These are phyloP conservation scores for Pseudogymnoascus sp. DNA, from an alignment of 2,329 filamentous ascomycete genomes.

Conservation along the genomic window DNA sequence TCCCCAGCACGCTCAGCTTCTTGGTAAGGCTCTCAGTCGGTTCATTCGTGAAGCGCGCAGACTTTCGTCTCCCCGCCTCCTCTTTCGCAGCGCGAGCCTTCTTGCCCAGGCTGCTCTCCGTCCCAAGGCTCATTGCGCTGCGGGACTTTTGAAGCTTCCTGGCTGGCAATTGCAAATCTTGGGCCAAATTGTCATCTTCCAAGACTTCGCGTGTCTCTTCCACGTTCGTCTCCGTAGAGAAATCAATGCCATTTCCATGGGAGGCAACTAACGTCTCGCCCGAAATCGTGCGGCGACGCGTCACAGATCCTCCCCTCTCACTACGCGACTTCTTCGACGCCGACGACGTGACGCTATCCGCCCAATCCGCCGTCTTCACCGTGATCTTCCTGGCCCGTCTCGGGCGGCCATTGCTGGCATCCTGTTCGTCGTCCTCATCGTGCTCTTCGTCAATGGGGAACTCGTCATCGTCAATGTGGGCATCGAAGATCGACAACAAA, in stretches of 20 bases:
- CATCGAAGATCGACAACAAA: conserved; percentile 20
- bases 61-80: conserved; percentile 30
- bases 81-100: conserved; percentile 22
- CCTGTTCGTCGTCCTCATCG: background rate
- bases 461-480: background rate
- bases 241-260: conserved; percentile 25
- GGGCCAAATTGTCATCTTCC: conserved; percentile 39
- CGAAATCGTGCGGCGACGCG: conserved; percentile 40
- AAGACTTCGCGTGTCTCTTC: conserved; percentile 26
- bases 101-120: conserved; percentile 19
- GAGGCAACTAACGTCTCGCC: conserved; percentile 30
- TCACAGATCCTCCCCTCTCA: conserved; percentile 11
- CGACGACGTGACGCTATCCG: background rate
- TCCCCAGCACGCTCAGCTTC: conserved; percentile 50
- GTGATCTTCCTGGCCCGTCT: conserved; percentile 44
- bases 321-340: background rate
- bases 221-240: conserved; percentile 19
- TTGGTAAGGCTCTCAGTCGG: conserved; percentile 38
- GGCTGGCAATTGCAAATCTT: conserved; percentile 39
- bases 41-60: conserved; percentile 37
- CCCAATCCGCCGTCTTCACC: conserved; percentile 23
- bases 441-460: background rate
- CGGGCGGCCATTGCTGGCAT: background rate
- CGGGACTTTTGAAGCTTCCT: conserved; percentile 32
- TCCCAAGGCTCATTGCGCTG: conserved; percentile 19